Base-by-base conservation (phyloP, 169 alveolate genomes). In the Eimeria brunetti region DNA sequence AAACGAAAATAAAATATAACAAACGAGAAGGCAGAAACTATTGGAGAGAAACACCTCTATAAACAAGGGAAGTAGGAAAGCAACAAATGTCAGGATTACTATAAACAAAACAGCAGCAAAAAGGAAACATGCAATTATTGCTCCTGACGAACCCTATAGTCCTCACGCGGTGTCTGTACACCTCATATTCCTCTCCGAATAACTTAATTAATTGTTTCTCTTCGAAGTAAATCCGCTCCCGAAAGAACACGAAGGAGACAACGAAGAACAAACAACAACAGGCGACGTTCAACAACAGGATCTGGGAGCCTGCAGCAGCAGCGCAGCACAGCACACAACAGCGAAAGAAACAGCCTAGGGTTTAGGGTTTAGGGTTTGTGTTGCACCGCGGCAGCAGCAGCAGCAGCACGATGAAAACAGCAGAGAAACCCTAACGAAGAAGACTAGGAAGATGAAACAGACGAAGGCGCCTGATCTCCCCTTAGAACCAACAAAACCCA, bases 251-350 rank as follows among this genome's bases (percentile, higher is more conserved):
- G 51, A 78, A 67, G n/a, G 91, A 91, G 38, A 64, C 76, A 30
- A 24, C 75, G 62, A 64, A 73, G 24, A 81, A 80, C 44, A 91
- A 62, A 20, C 88, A 86, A 58, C 76, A 46, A 62, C 91, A 81
- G 11, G 62, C 51, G 51, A 78, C 56, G 51, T 91, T 91, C 36
- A 86, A 30, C 71, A 91, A 51, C 46, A 78, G 41, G 30, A 91
- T 9, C 92, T 91, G 95, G 11, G 76, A 64, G 20, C 95, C 95
- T 91, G 92, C 84, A 67, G 16, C 89, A 81, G 51, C 44, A n/a
- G 14, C 44, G 24, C 7, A 38, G 24, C 30, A 41, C 56, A 41
- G 41, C 11, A 36, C 84, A 24, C 58, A 78, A 44, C 44, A 7
- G 41, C 22, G 22, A 44, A 20, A 49, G 27, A 8, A 46, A 71